Percentiles rank a stretch among this genome's conserved stretches.
phyloP scores from a whole-genome alignment of 2,329 filamentous ascomycete genomes.

The Talaromyces rugulosus region DNA sequence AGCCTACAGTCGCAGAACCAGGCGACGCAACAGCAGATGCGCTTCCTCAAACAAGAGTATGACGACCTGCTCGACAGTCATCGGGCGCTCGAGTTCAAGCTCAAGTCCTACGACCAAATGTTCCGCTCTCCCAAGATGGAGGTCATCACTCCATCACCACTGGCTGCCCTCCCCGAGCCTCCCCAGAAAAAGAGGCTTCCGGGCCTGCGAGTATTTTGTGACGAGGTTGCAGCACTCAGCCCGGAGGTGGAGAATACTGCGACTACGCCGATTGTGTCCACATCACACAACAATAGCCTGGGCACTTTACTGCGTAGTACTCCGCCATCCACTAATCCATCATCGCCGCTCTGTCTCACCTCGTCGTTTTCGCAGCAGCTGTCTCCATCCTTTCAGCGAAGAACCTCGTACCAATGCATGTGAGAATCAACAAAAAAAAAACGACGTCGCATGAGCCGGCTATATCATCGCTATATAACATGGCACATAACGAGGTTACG shows the following conservation, averaged over 20 bases:
- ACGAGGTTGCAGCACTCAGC: conserved; percentile 25
- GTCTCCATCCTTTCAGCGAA: conserved; percentile 21
- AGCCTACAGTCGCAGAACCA: conserved; percentile 36
- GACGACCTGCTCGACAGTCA: conserved; percentile 31
- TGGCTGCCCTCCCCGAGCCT: conserved; percentile 22
- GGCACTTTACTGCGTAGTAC: conserved; percentile 28
- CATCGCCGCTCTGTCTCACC: conserved; percentile 30
- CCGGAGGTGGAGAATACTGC: conserved; percentile 20
- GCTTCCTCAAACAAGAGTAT: conserved; percentile 31
- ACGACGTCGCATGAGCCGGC: neutral
- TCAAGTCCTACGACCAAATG: conserved; percentile 37
- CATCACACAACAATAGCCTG: conserved; percentile 27
- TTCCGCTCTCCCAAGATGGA: conserved; percentile 34
- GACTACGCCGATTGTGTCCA: conserved; percentile 17
- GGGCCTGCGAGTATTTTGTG: conserved; percentile 32
- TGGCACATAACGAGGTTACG: neutral
- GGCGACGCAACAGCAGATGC: conserved; percentile 29
- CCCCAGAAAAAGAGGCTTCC: conserved; percentile 29
- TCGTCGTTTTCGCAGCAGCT: conserved; percentile 23
- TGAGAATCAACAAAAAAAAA: neutral
- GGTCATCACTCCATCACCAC: conserved; percentile 21
- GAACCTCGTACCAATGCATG: conserved; percentile 23
- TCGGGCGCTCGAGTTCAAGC: conserved; percentile 33
- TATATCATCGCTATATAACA: neutral
- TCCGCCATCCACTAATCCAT: conserved; percentile 31